Conservation (phyloP, 306 rosid genomes). For the Macrotyloma uniflorum region DNA sequence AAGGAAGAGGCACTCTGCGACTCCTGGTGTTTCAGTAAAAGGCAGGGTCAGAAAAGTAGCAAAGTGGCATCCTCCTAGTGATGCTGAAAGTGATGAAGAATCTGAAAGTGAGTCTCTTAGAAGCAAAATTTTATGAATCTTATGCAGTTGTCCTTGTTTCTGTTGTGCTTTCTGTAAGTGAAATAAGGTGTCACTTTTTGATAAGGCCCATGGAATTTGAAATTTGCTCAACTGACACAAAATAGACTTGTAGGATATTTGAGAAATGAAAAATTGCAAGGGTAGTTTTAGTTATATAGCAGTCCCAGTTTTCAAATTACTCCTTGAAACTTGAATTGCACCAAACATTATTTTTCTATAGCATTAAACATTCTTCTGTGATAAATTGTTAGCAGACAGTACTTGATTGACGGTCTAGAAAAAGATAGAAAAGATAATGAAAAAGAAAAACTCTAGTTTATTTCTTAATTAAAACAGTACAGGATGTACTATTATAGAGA, state of each 20-base stretch:
- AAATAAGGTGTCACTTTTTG: background rate
- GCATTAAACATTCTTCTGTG: background rate
- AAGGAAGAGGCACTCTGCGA: conserved; percentile 92
- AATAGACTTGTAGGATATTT: background rate
- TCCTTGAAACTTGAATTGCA: background rate
- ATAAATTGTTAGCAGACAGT: background rate
- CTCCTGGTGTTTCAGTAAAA: conserved; percentile 83
- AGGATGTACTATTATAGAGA: no score
- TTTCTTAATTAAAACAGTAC: no score
- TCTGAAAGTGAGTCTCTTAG: conserved; percentile 73
- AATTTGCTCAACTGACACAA: background rate
- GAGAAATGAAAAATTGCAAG: background rate
- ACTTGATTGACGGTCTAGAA: no score
- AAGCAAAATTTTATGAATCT: conserved; percentile 36
- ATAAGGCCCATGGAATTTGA: background rate
- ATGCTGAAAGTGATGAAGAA: conserved; percentile 85
- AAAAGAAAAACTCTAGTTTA: no score
- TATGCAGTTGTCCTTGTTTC: conserved; percentile 33
- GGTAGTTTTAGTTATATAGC: background rate
- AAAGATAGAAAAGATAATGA: no score
- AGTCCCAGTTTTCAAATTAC: background rate
- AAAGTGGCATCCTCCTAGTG: conserved; percentile 82
- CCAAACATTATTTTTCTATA: background rate
- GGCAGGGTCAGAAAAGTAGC: conserved; percentile 95
- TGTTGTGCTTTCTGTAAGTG: conserved; percentile 9